phyloP scores from a whole-genome alignment of 2,329 filamentous ascomycete species.

The Periconia macrospinosa region DNA sequence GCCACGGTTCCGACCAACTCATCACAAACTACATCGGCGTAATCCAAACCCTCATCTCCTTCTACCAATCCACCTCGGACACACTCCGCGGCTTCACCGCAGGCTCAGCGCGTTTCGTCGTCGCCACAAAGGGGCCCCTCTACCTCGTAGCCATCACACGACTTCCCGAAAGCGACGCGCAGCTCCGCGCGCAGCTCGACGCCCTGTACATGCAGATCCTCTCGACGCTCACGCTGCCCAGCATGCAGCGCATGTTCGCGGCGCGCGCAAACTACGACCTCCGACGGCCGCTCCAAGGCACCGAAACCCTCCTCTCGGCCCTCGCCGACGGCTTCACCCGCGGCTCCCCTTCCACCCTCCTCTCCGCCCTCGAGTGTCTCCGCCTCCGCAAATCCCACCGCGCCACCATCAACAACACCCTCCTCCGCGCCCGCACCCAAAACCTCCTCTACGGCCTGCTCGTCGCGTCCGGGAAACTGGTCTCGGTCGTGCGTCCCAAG shows the following conservation, averaged over 20 bases:
- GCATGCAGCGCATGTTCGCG: constrained; percentile 82
- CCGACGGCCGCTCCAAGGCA: constrained; percentile 84
- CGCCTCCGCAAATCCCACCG: constrained; percentile 87
- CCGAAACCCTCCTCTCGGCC: constrained; percentile 86
- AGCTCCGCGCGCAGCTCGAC: constrained; percentile 85
- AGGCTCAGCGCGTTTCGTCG: constrained; percentile 81
- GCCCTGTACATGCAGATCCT: constrained; percentile 98
- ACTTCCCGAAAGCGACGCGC: constrained; percentile 86
- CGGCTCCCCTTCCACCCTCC: constrained; percentile 83
- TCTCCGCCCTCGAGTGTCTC: constrained; percentile 92
- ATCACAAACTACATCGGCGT: constrained; percentile 95
- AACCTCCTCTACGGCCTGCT: constrained; percentile 90
- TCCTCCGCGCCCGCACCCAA: constrained; percentile 75
- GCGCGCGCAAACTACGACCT: constrained; percentile 93
- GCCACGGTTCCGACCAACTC: constrained; percentile 85
- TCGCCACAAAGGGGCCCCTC: constrained; percentile 80
- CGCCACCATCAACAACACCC: constrained; percentile 79
- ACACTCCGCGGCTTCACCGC: constrained; percentile 82
- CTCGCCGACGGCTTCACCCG: constrained; percentile 92
- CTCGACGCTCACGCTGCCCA: constrained; percentile 89
- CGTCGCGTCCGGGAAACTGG: constrained; percentile 87
- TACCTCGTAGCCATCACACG: constrained; percentile 93
- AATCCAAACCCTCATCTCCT: constrained; percentile 96
- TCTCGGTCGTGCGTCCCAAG: constrained; percentile 91
- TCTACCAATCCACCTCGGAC: constrained; percentile 82